A percentile compares a stretch with the other conserved stretches of the same genome.
phyloP scores from a whole-genome alignment of 306 rosid species.

The Casuarina glauca region DNA sequence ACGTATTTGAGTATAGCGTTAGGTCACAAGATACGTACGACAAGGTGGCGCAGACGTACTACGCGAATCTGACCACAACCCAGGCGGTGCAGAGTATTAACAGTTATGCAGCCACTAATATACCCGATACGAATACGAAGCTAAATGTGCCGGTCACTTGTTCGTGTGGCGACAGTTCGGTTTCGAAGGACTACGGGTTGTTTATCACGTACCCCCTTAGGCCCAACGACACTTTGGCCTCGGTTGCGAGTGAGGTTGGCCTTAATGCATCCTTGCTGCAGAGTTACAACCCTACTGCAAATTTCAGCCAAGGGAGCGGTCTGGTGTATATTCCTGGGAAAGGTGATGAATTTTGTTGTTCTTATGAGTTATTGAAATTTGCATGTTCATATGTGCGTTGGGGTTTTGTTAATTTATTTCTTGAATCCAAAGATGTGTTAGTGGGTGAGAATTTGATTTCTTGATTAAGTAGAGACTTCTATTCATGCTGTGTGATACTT shows the following conservation, averaged over 20 bases:
- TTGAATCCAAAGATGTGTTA: neutral
- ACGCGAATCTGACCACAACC: conserved; percentile 56
- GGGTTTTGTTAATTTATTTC: neutral
- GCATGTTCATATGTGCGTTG: neutral
- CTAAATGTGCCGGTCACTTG: conserved; percentile 60
- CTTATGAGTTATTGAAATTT: neutral
- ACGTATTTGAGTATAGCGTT: conserved; percentile 46
- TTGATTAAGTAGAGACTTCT: neutral
- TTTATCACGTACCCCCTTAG: conserved; percentile 68
- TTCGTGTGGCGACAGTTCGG: conserved; percentile 55
- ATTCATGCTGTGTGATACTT: too few species aligned
- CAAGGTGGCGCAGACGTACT: conserved; percentile 31
- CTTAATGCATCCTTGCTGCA: conserved; percentile 41
- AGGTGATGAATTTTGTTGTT: conserved; percentile 41
- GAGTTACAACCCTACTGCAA: conserved; percentile 49
- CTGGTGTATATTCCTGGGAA: conserved; percentile 56
- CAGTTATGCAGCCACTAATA: conserved; percentile 19
- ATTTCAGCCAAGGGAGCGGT: conserved; percentile 56
- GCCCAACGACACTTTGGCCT: conserved; percentile 29
- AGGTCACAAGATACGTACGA: conserved; percentile 38
- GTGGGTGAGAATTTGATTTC: neutral
- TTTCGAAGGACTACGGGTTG: conserved; percentile 62
- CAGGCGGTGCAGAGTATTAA: conserved; percentile 45
- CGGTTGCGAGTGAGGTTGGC: conserved; percentile 7
- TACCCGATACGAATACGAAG: conserved; percentile 17